phyloP scores from a whole-genome alignment of 2,329 filamentous ascomycete species.

The Didymella segeticola region DNA sequence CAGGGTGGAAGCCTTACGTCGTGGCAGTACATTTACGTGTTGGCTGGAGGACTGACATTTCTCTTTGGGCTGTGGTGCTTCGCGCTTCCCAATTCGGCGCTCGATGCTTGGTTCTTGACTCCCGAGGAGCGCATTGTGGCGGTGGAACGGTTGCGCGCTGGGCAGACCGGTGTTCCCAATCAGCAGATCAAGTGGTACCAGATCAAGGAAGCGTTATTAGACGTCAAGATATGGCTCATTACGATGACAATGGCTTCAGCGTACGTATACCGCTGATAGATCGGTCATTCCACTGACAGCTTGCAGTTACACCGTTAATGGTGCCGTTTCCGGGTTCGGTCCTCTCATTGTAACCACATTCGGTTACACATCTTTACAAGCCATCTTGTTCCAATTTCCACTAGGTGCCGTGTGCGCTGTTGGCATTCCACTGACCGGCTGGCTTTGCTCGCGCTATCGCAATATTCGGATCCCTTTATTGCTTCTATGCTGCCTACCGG shows the following conservation, averaged over 20 bases:
- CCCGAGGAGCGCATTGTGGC: conserved; percentile 66
- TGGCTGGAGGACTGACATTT: conserved; percentile 63
- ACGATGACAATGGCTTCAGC: conserved; percentile 54
- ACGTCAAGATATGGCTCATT: conserved; percentile 53
- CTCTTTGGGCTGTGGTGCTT: conserved; percentile 72
- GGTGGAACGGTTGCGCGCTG: conserved; percentile 54
- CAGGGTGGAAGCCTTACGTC: conserved; percentile 47
- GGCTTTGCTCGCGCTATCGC: conserved; percentile 63
- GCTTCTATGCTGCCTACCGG: conserved; percentile 71
- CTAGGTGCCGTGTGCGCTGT: conserved; percentile 73
- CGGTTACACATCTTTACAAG: conserved; percentile 50
- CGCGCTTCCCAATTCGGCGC: conserved; percentile 69
- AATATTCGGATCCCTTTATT: conserved; percentile 72
- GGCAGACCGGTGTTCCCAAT: conserved; percentile 60
- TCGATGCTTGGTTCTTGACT: conserved; percentile 72
- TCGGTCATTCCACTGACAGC: no score
- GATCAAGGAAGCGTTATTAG: conserved; percentile 55
- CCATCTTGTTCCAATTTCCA: conserved; percentile 70
- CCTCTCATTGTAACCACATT: conserved; percentile 50
- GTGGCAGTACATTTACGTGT: conserved; percentile 74
- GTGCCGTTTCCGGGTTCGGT: conserved; percentile 51
- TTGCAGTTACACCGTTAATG: conserved; percentile 61
- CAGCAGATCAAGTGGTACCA: conserved; percentile 62
- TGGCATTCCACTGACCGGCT: conserved; percentile 71
- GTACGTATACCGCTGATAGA: no score